These are phyloP conservation scores for Didymosphaeria variabile DNA, from an alignment of 2,329 filamentous ascomycete genomes.

Conservation along the genomic window DNA sequence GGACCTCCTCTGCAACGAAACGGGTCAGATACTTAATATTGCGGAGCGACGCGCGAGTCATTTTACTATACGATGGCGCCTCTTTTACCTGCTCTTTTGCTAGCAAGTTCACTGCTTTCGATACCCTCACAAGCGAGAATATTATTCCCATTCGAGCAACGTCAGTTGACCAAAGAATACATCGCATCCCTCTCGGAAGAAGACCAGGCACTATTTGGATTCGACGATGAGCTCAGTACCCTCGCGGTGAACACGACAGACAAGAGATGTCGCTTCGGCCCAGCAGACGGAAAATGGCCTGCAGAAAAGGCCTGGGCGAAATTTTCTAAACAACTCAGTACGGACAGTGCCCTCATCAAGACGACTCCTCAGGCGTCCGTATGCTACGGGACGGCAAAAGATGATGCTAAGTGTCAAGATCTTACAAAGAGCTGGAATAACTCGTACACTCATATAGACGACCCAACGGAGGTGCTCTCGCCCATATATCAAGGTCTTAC, in stretches of 20 bases:
- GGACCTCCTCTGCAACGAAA: background rate
- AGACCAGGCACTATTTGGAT: slow-evolving; percentile 32
- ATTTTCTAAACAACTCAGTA: slow-evolving; percentile 32
- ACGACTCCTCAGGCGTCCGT: slow-evolving; percentile 32
- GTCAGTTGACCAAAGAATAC: slow-evolving; percentile 36
- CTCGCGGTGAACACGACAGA: slow-evolving; percentile 26
- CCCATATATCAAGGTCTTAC: slow-evolving; percentile 41
- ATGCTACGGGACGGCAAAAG: slow-evolving; percentile 31
- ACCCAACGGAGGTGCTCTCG: slow-evolving; percentile 37
- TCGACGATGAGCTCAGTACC: slow-evolving; percentile 25
- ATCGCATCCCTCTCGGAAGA: slow-evolving; percentile 32
- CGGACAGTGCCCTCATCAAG: slow-evolving; percentile 30
- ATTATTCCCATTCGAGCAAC: slow-evolving; percentile 32
- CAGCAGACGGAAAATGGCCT: slow-evolving; percentile 35
- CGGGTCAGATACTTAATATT: too few relatives aligned
- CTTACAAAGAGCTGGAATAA: slow-evolving; percentile 31
- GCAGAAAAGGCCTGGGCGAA: slow-evolving; percentile 34
- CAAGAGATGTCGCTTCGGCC: slow-evolving; percentile 31
- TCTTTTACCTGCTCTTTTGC: slow-evolving; percentile 21
- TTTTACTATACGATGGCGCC: slow-evolving; percentile 11
- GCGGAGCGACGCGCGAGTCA: background rate
- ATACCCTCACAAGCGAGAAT: slow-evolving; percentile 24
- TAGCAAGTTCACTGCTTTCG: slow-evolving; percentile 22
- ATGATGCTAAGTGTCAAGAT: slow-evolving; percentile 33
- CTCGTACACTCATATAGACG: slow-evolving; percentile 33